These are phyloP conservation scores for Amanita exitialis DNA, from an alignment of 768 basidiomycete genomes.

Conservation along the genomic window DNA sequence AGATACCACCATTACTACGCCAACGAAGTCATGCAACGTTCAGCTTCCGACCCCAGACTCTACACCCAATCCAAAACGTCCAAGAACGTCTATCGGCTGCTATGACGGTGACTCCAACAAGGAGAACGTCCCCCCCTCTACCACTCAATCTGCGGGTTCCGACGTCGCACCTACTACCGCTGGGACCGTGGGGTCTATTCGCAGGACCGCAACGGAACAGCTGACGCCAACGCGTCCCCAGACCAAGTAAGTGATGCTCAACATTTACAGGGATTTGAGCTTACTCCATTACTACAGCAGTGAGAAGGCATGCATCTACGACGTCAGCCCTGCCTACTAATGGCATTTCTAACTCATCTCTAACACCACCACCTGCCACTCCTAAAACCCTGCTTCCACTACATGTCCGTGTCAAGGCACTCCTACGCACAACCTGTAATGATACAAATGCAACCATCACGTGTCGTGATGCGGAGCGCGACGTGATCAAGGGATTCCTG, in stretches of 20 bases:
- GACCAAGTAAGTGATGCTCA: conserved; percentile 29
- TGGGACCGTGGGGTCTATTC: conserved; percentile 29
- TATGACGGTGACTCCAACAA: conserved; percentile 58
- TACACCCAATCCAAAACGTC: conserved; percentile 58
- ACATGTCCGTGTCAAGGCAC: conserved; percentile 51
- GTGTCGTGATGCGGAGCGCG: conserved; percentile 60
- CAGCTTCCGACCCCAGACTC: conserved; percentile 50
- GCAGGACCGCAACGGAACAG: conserved; percentile 27
- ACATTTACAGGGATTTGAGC: conserved; percentile 6
- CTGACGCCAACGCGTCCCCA: conserved; percentile 32
- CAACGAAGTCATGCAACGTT: conserved; percentile 19
- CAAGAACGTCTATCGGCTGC: conserved; percentile 32
- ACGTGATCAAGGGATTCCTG: conserved; percentile 49
- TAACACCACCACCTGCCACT: conserved; percentile 55
- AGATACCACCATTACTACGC: conserved; percentile 17
- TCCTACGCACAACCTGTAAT: conserved; percentile 66
- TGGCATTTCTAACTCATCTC: conserved; percentile 28
- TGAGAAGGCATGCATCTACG: conserved; percentile 36
- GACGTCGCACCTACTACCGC: conserved; percentile 23
- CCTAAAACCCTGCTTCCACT: conserved; percentile 37
- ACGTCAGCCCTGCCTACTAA: conserved; percentile 38
- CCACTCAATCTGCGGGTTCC: conserved; percentile 23
- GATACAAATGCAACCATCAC: conserved; percentile 39
- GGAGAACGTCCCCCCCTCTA: conserved; percentile 68
- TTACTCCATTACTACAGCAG: conserved; percentile 18